phyloP scores from a whole-genome alignment of 1,284 basidiomycete genomes.

The Tetrapyrgos nigripes region DNA sequence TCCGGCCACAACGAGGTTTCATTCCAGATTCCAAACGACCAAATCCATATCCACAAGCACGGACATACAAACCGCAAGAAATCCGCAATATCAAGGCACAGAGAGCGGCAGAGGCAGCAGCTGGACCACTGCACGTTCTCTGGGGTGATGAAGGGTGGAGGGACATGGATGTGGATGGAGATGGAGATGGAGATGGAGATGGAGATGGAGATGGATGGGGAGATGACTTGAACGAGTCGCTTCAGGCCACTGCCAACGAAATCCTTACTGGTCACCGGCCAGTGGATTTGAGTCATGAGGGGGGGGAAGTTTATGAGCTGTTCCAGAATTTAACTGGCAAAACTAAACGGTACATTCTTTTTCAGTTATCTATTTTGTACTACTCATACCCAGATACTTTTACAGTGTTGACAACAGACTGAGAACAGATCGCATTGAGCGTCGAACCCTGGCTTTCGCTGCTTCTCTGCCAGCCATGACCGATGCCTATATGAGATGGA shows the following conservation, averaged over 20 bases:
- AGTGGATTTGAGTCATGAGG: constrained; percentile 9
- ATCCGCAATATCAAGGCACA: neutral
- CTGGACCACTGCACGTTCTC: neutral
- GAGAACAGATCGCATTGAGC: constrained; percentile 7
- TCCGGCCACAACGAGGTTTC: too few relatives aligned
- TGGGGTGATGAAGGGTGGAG: neutral
- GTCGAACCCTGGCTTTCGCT: constrained; percentile 3
- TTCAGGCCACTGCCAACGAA: too few relatives aligned
- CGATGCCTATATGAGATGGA: constrained; percentile 9
- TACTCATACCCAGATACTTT: neutral
- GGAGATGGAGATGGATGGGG: neutral
- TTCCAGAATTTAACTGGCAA: neutral
- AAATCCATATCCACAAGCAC: neutral
- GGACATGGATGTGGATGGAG: neutral
- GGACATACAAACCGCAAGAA: neutral
- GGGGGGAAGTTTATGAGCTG: constrained; percentile 9
- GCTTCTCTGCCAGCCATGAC: constrained; percentile 2
- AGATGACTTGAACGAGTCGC: too few relatives aligned
- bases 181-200: neutral
- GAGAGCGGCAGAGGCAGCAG: neutral
- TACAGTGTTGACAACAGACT: neutral
- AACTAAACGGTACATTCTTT: too few relatives aligned
- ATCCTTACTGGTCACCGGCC: neutral
- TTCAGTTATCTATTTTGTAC: neutral
- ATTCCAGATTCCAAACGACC: too few relatives aligned